These are phyloP conservation scores for Stagonosporopsis rhizophila DNA, from an alignment of 2,329 filamentous ascomycete species.

Conservation along the genomic window DNA sequence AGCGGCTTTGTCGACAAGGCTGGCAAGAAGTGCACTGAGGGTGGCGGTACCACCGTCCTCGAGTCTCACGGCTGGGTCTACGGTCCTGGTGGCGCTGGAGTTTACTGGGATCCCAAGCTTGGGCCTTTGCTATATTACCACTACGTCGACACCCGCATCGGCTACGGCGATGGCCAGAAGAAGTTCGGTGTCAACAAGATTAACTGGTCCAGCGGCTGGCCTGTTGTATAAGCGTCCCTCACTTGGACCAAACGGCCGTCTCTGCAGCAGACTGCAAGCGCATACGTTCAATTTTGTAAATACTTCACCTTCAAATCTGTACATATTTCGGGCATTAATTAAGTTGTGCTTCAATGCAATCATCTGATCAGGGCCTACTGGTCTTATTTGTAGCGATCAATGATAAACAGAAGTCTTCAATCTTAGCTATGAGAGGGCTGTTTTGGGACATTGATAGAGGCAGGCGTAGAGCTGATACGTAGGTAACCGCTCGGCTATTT, in stretches of 20 bases:
- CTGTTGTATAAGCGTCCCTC: conserved; percentile 43
- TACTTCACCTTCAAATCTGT: not conserved
- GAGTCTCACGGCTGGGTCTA: conserved; percentile 67
- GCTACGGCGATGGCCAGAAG: conserved; percentile 60
- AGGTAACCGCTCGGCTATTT: not conserved
- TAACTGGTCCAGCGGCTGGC: conserved; percentile 59
- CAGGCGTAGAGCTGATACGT: not conserved
- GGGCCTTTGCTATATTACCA: conserved; percentile 69
- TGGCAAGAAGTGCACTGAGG: conserved; percentile 61
- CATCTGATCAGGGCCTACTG: no score
- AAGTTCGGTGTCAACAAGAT: conserved; percentile 62
- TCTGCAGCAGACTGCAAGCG: not conserved
- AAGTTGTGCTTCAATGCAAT: no score
- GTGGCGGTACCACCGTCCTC: conserved; percentile 68
- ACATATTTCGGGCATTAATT: no score
- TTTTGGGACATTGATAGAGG: not conserved
- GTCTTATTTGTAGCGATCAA: no score
- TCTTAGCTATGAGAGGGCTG: no score
- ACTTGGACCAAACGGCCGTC: not conserved
- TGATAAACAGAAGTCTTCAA: no score
- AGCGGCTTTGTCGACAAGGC: conserved; percentile 64
- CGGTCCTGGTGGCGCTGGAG: conserved; percentile 70
- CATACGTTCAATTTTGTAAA: conserved; percentile 3
- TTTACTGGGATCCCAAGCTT: conserved; percentile 58
- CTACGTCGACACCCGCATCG: conserved; percentile 63